Base-by-base conservation (phyloP, 805 yeast genomes). In the Middelhovenomyces tepae region DNA sequence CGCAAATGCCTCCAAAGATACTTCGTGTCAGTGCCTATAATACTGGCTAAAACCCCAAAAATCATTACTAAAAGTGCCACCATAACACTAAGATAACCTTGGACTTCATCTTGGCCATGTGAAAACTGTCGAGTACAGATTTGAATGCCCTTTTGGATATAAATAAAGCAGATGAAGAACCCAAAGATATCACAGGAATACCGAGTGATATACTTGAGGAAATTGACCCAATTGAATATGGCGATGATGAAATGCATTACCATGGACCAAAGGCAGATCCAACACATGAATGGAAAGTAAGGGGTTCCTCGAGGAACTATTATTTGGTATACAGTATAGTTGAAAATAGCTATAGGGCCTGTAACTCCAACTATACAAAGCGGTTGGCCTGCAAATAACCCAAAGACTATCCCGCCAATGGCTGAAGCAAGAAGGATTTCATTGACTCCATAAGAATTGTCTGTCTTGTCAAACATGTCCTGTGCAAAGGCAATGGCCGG, bases 401-500 rank as follows among this genome's bases (percentile, higher is more conserved):
- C 95, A 61, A 91, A 89, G 1, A 83, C 75, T 4, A 87, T 69
- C 0, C 97, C 96, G 0, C 84, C 96, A 52, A 91, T 56, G 0
- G 95, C 95, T 20, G 87, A 75, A 5, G 91, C 67, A 51, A 91
- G 50, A 16, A 89, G 63, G 2, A 89, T 80, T 51, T 89, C 98
- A 51, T 89, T 91, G 3, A 91, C 80, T 3, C 98, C 98, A 48
- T 85, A 89, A 8, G 87, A 69, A 44, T 81, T 75, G 31, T 80
- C 60, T 0, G 98, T 89, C 40, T 84, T 77, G 54, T 87, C 95
- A 56, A 86, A 87, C 95, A 89, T 81, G 53, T 89, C 97, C 51
- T 85, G 95, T 0, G 96, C 94, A 65, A 89, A 89, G 0, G 97
- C 95, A 26, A 89, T 69, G 0, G 96, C 96, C 2, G 97, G 97